Conservation (phyloP, 768 basidiomycete species). For the Hydnomerulius pinastri region DNA sequence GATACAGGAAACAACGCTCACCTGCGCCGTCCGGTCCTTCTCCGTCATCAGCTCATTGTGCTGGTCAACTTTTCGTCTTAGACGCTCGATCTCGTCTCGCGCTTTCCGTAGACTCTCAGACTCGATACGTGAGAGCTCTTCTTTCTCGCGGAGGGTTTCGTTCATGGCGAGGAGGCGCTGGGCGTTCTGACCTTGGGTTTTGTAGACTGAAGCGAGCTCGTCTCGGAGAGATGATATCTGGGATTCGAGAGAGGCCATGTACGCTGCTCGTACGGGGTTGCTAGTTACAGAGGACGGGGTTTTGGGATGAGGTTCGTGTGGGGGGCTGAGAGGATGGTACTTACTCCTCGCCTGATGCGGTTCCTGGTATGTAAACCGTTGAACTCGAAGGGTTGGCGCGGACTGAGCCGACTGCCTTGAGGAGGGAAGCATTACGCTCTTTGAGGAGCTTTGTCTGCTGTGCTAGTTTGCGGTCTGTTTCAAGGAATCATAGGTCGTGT, state of each 20-base stretch:
- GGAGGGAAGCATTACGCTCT: conserved; percentile 86
- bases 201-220: conserved; percentile 93
- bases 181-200: conserved; percentile 94
- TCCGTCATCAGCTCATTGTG: conserved; percentile 84
- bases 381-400: conserved; percentile 62
- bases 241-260: conserved; percentile 88
- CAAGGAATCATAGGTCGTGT: conserved; percentile 13
- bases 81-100: conserved; percentile 69
- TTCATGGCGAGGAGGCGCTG: conserved; percentile 92
- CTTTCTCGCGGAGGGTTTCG: conserved; percentile 91
- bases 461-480: conserved; percentile 83
- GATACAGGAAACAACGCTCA: conserved; percentile 39
- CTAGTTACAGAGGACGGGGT: conserved; percentile 40
- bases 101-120: conserved; percentile 77
- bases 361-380: conserved; percentile 59
- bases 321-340: conserved; percentile 22
- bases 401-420: conserved; percentile 80
- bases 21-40: conserved; percentile 89
- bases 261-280: conserved; percentile 84
- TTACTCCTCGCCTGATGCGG: conserved; percentile 67
- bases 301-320: background rate
- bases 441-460: conserved; percentile 91
- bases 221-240: conserved; percentile 91
- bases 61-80: conserved; percentile 79
- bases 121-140: conserved; percentile 81